Percentiles rank a stretch among this genome's conserved stretches.
These are phyloP conservation scores for Purpureocillium lavendulum DNA, from an alignment of 2,329 filamentous ascomycete species.

Conservation along the genomic window DNA sequence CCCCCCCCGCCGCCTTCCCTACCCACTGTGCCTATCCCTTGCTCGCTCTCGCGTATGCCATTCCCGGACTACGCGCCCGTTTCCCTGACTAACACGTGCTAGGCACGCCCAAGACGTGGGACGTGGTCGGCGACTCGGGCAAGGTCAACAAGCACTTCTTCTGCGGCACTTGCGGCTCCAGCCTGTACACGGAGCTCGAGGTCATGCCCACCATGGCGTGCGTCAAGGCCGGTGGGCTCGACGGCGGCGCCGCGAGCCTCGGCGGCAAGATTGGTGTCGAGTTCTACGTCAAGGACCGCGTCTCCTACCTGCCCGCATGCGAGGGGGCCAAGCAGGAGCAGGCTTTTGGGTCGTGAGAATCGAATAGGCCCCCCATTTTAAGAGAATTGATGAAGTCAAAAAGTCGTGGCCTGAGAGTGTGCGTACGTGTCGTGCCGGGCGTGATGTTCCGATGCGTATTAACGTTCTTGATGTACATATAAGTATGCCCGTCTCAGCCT, in stretches of 20 bases:
- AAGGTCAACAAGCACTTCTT: conserved; percentile 50
- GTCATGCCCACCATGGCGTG: conserved; percentile 40
- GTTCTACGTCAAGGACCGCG: conserved; percentile 43
- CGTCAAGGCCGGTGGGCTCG: conserved; percentile 43
- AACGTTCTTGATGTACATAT: too few species aligned
- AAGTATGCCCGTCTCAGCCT: too few species aligned
- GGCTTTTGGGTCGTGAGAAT: too few species aligned
- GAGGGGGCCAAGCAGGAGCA: conserved; percentile 18
- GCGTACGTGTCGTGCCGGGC: too few species aligned
- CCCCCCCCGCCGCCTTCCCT: too few species aligned
- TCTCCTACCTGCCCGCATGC: conserved; percentile 30
- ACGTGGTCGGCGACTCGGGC: conserved; percentile 37
- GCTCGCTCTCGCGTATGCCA: too few species aligned
- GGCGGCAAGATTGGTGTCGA: conserved; percentile 36
- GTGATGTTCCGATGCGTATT: too few species aligned
- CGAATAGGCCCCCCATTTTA: too few species aligned
- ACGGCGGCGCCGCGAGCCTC: conserved; percentile 35
- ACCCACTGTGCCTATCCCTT: too few species aligned
- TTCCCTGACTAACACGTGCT: not conserved
- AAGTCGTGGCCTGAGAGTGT: too few species aligned
- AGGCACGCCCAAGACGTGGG: conserved; percentile 39
- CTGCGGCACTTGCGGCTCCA: conserved; percentile 41
- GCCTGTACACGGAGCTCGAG: conserved; percentile 43
- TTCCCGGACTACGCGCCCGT: too few species aligned
- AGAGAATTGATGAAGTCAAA: too few species aligned